A percentile compares a stretch with the other conserved stretches of the same genome.
Conservation (phyloP, 1,284 basidiomycete species). For the Porogramme epimiltina region DNA sequence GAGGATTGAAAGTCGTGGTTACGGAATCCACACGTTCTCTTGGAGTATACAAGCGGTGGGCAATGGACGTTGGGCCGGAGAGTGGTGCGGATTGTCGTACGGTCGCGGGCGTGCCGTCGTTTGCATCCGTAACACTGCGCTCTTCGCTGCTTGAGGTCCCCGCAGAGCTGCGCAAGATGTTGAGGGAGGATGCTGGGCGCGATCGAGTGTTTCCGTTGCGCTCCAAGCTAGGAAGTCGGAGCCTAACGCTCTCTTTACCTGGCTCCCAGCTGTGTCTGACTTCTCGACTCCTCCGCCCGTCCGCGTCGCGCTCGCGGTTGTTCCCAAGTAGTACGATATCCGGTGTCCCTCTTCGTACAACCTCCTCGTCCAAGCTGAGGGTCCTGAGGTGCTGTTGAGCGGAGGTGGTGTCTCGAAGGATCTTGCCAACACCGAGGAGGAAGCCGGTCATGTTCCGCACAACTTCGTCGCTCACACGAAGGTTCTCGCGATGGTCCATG, state of each 20-base stretch:
- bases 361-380: conserved; percentile 51
- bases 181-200: conserved; percentile 31
- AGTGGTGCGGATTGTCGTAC: conserved; percentile 18
- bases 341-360: conserved; percentile 27
- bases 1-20: conserved; percentile 37
- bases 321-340: conserved; percentile 27
- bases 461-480: conserved; percentile 74
- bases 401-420: conserved; percentile 57
- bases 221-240: conserved; percentile 28
- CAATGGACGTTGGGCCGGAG: conserved; percentile 28
- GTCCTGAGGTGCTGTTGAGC: conserved; percentile 47
- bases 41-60: conserved; percentile 53
- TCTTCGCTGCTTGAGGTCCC: conserved; percentile 30
- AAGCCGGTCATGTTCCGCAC: conserved; percentile 74
- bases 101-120: conserved; percentile 27
- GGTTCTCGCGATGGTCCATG: conserved; percentile 67
- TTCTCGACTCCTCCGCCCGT: conserved; percentile 56
- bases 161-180: conserved; percentile 19
- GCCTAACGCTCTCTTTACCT: conserved; percentile 23
- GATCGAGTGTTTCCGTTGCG: conserved; percentile 19
- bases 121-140: conserved; percentile 24
- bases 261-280: conserved; percentile 61
- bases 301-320: conserved; percentile 35
- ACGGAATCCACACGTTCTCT: conserved; percentile 43
- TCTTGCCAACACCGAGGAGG: conserved; percentile 68